Evolutionary conservation across 2,329 filamentous ascomycete genomes (phyloP), one percentile per base, ranked within the genome.

Genomic region (Exutisphaerella laricina): DNA sequence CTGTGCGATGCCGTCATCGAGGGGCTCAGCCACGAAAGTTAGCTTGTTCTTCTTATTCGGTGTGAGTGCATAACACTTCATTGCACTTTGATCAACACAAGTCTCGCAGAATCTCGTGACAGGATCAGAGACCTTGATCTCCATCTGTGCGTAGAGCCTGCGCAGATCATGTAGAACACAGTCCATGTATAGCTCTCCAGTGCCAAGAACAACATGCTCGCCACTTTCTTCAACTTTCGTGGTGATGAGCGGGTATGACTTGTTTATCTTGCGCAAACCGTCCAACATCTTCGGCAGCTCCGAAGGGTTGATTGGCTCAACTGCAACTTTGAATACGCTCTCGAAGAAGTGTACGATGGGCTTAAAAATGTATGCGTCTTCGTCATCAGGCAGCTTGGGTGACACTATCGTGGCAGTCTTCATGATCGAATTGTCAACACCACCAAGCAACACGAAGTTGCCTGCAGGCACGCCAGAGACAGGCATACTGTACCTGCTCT

Each of bases 41-140:
- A 98, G 85, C 66, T 94, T 95, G 72, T 98, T 98, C 73, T 96
- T 96, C 71, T 98, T 98, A 71, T 98, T 98, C 2, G 92, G 92
- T 2, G 92, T 97, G 56, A 95, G 81, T 16, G 92, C 90, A 64
- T 96, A 98, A 70, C 92, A 98, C 69, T 96, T 96, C 46, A 94
- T 96, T 14, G 89, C 89, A 13, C 88, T 96, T 54, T 92, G 94
- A 65, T 98, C 92, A 26, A 95, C 88, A 18, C 96, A 90, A 0
- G 92, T 98, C 69, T 98, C 92, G 67, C 88, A 96, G 73, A 98
- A 98, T 35, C 92, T 78, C 12, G 92, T 97, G 31, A 98, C 90
- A 1, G 92, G 92, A 62, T 98, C 92, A 0, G 92, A 98, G 36
- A 98, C 88, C 69, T 97, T 97, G 69, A 98, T 85, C 64, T 98